These are phyloP conservation scores for Thelonectria rubi DNA, from an alignment of 2,329 filamentous ascomycete genomes.

Conservation along the genomic window DNA sequence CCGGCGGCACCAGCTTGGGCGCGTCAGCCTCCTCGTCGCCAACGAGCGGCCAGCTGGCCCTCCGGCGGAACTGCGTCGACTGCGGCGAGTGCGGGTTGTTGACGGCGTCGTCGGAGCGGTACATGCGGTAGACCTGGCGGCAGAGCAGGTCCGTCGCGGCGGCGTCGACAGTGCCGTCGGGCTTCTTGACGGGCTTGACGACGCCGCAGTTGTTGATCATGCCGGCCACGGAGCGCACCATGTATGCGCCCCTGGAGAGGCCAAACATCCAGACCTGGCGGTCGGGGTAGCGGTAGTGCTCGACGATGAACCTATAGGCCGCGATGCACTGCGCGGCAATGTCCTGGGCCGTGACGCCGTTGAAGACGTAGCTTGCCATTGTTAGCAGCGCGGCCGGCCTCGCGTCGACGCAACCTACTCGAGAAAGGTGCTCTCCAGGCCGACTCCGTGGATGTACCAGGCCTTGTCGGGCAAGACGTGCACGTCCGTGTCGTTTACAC, in stretches of 20 bases:
- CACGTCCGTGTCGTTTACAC: constrained; percentile 4
- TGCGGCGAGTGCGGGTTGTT: constrained; percentile 29
- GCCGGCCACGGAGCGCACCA: constrained; percentile 38
- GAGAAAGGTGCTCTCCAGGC: constrained; percentile 15
- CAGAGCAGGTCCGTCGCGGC: constrained; percentile 18
- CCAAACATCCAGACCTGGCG: constrained; percentile 42
- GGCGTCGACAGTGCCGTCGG: background rate
- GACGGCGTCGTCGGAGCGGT: constrained; percentile 31
- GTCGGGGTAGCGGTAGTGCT: constrained; percentile 31
- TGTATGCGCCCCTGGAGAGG: constrained; percentile 40
- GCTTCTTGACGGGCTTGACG: constrained; percentile 25
- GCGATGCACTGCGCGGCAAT: constrained; percentile 25
- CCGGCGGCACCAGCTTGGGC: constrained; percentile 17
- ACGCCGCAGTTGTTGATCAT: constrained; percentile 46
- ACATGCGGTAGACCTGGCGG: constrained; percentile 36
- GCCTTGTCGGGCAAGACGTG: constrained; percentile 2
- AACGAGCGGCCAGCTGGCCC: constrained; percentile 24
- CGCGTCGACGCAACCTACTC: constrained; percentile 1
- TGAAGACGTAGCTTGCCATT: constrained; percentile 26
- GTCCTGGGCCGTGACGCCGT: constrained; percentile 22
- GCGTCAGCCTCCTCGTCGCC: constrained; percentile 2
- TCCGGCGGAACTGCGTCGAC: constrained; percentile 28
- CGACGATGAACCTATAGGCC: constrained; percentile 30
- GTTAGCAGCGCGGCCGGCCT: background rate
- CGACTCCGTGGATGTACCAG: constrained; percentile 21